Base-by-base conservation (phyloP, 2,329 filamentous ascomycete species). In the Botrytis sinoallii region DNA sequence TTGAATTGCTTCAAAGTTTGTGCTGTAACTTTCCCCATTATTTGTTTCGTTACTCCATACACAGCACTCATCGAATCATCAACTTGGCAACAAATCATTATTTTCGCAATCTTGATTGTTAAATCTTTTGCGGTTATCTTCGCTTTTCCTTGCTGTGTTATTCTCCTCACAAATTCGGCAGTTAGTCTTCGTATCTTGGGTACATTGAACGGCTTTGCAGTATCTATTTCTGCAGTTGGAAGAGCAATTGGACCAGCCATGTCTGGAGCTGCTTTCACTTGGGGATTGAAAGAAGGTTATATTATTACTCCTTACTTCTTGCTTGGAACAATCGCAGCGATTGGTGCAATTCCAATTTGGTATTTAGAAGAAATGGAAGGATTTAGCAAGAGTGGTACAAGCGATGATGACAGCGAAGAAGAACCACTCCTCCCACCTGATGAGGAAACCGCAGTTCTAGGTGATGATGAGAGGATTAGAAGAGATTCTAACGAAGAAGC, bases 191-290 rank as follows among this genome's bases (percentile, higher is more conserved):
- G 88, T 61, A 88, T 97, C 16, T 87, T 98, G 8, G 95, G 94
- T 1, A 98, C 95, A 0, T 84, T 98, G 72, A 98, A 98, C 79
- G 96, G 95, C 4, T 90, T 97, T 75, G 95, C 94, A 0, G 97
- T 95, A 0, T 92, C 91, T 73, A 89, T 95, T 48, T 92, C 91
- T 76, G 94, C 93, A 0, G 82, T 98, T 8, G 95, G 95, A 2
- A 86, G 95, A 67, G 95, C 94, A 0, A 79, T 88, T 0, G 96
- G 96, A 0, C 95, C 96, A 0, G 92, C 93, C 0, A 82, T 92
- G 48, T 88, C 90, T 0, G 95, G 95, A 0, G 84, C 86, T 1
- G 85, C 90, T 0, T 98, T 97, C 80, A 92, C 90, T 0, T 89
- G 88, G 83, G 95, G 95, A 1, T 89, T 94, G 1, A 88, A 92